Conservation (phyloP, 495 filamentous ascomycete species). For the Xylaria castorea region DNA sequence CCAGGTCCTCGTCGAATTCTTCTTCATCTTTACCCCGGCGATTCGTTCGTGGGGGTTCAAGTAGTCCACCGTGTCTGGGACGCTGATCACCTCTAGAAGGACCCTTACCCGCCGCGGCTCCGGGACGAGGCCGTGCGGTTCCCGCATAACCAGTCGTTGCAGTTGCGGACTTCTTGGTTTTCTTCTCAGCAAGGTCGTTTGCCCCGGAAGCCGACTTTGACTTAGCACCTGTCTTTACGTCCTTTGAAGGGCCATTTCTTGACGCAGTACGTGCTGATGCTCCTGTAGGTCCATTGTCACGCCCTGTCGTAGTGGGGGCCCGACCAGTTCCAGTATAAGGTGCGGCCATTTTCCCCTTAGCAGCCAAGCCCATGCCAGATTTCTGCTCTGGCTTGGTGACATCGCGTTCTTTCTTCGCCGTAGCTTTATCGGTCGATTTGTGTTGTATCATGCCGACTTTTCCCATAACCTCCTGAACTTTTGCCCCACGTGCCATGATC, state of each 20-base stretch:
- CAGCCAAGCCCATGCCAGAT: slow-evolving; percentile 10
- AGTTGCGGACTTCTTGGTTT: slow-evolving; percentile 61
- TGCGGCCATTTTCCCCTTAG: slow-evolving; percentile 35
- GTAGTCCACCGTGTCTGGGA: slow-evolving; percentile 38
- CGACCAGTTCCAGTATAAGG: slow-evolving; percentile 36
- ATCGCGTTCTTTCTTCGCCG: slow-evolving; percentile 56
- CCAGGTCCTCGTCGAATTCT: slow-evolving; percentile 59
- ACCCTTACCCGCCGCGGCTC: slow-evolving; percentile 39
- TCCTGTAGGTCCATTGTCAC: slow-evolving; percentile 32
- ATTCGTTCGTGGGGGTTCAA: slow-evolving; percentile 36
- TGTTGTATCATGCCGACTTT: slow-evolving; percentile 63
- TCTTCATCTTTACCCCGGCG: slow-evolving; percentile 58
- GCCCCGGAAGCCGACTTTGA: slow-evolving; percentile 27
- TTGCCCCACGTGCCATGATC: slow-evolving; percentile 70
- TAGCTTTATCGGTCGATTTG: slow-evolving; percentile 54
- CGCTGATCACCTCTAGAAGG: slow-evolving; percentile 34
- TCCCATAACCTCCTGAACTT: slow-evolving; percentile 53
- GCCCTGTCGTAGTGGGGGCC: slow-evolving; percentile 30
- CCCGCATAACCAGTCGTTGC: slow-evolving; percentile 65
- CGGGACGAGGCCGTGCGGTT: slow-evolving; percentile 56
- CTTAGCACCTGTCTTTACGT: slow-evolving; percentile 29
- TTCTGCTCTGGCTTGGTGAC: slow-evolving; percentile 48
- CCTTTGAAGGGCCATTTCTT: slow-evolving; percentile 34
- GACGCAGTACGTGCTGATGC: slow-evolving; percentile 28
- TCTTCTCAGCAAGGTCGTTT: slow-evolving; percentile 51